phyloP scores from a whole-genome alignment of 2,329 filamentous ascomycete species.

The Achaetomium macrosporum region DNA sequence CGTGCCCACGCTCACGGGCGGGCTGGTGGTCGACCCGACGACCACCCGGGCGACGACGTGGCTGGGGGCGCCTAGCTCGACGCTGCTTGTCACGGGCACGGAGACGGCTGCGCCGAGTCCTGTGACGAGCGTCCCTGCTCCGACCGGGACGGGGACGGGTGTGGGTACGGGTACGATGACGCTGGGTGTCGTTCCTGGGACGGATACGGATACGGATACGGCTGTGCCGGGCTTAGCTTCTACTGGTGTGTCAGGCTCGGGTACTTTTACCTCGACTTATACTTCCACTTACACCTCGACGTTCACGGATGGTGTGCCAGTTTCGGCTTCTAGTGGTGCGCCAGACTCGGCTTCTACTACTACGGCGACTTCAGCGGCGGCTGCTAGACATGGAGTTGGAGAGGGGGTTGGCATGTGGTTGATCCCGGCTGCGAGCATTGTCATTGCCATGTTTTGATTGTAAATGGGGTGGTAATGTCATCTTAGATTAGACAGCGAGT shows the following conservation, averaged over 20 bases:
- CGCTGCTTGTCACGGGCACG: background rate
- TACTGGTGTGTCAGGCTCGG: no score
- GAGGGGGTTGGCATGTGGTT: background rate
- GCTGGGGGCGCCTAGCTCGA: background rate
- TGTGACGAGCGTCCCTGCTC: background rate
- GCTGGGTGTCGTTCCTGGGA: no score
- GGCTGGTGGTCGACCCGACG: conserved; percentile 23
- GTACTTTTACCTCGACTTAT: no score
- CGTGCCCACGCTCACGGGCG: conserved; percentile 30
- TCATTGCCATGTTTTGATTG: background rate
- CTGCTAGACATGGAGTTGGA: background rate
- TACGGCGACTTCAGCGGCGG: background rate
- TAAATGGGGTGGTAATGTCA: background rate
- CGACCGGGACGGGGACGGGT: no score
- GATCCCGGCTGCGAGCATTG: background rate
- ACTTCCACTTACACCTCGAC: no score
- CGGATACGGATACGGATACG: no score
- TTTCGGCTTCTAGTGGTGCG: background rate
- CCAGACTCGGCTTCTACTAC: background rate
- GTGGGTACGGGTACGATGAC: no score
- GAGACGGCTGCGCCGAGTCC: background rate
- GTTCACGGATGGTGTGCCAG: background rate
- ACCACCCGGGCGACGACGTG: background rate
- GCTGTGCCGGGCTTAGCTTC: no score
- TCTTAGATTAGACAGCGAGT: no score